Base-by-base conservation (phyloP, 441 rosid genomes). In the Populus trichocarpa region DNA sequence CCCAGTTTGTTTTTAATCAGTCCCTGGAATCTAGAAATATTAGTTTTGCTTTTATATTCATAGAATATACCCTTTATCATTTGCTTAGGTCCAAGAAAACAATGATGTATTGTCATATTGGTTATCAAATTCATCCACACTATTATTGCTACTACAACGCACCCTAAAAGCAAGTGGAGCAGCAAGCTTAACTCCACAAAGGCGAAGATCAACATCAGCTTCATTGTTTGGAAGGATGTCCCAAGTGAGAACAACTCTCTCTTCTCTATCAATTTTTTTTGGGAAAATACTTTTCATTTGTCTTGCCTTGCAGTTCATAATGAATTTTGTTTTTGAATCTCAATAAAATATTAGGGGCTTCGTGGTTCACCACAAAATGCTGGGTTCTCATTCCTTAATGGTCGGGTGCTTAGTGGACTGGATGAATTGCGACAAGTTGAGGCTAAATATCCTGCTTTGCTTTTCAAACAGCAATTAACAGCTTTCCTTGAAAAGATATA, bases 401-500 rank as follows among this genome's bases (percentile, higher is more conserved):
- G 90, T 57, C 90, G 92, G 83, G 85, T 87, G 83, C 88, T 85
- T 72, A 87, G 94, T 77, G 89, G 92, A 70, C 61, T 91, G 68
- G 89, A 89, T 69, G 98, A 95, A 73, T 75, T 91, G 81, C 89
- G 94, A 66, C 99, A 95, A 86, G 97, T 95, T 76, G 99, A 95
- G 86, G 98, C 99, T 65, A 93, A 95, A 78, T 95, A 95, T 85
- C 99, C 99, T 8, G 99, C 99, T 65, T 88, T 95, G 80, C 96
- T 95, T 81, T 95, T 95, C 85, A 95, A 95, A 83, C 99, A 95
- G 87, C 99, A 95, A 88, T 91, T 95, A 71, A 95, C 99, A 18
- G 99, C 99, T 73, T 95, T 88, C 88, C 96, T 93, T 69, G 98
- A 95, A 89, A 95, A 95, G 87, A 90, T 95, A 83, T 95, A 95